Conservation (phyloP, 805 yeast genomes). For the Saturnispora galanensis region DNA sequence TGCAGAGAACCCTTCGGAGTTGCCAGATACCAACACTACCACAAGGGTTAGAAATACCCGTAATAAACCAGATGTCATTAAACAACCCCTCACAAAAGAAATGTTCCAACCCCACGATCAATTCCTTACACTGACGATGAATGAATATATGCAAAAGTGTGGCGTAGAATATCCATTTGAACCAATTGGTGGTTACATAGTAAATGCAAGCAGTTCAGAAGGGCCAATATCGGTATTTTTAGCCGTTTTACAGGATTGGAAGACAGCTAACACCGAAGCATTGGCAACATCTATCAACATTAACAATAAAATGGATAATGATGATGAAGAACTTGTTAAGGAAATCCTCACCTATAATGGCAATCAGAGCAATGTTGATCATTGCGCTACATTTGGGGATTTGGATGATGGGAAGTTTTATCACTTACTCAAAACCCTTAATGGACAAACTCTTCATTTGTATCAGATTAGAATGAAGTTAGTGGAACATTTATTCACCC, state of each 20-base stretch:
- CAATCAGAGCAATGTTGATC: constrained; percentile 8
- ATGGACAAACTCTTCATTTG: constrained; percentile 17
- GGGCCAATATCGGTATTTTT: background rate
- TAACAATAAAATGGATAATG: constrained; percentile 6
- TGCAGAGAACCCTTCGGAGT: background rate
- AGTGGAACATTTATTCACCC: constrained; percentile 18
- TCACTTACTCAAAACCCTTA: constrained; percentile 14
- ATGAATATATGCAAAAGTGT: constrained; percentile 14
- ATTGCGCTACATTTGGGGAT: constrained; percentile 12
- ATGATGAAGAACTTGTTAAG: constrained; percentile 20
- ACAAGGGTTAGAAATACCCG: constrained; percentile 5
- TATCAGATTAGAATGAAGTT: constrained; percentile 22
- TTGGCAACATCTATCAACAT: constrained; percentile 15
- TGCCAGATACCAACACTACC: background rate
- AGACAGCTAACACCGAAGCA: constrained; percentile 16
- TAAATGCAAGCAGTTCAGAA: background rate
- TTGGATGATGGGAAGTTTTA: constrained; percentile 16
- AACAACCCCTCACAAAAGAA: constrained; percentile 1
- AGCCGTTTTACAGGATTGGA: constrained; percentile 16
- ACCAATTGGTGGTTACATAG: constrained; percentile 30
- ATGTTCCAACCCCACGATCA: constrained; percentile 8
- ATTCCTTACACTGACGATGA: constrained; percentile 11
- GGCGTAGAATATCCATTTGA: constrained; percentile 34
- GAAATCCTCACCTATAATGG: constrained; percentile 23
- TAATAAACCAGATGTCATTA: constrained; percentile 4